These are phyloP conservation scores for Backusella luteola DNA, from an alignment of 192 early-diverging fungal species.

Conservation along the genomic window DNA sequence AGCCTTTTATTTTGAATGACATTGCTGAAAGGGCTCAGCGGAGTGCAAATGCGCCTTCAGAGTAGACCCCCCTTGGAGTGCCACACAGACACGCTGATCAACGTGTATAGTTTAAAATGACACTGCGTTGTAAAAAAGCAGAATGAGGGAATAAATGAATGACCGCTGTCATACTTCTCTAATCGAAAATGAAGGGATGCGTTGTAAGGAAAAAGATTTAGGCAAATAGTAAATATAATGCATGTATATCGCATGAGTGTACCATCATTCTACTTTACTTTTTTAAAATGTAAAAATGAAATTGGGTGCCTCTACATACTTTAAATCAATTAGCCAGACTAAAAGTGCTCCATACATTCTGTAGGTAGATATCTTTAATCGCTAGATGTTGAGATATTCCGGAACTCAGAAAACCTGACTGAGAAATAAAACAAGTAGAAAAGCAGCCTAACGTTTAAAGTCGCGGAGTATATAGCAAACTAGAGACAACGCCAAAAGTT, in stretches of 20 bases:
- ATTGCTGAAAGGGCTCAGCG: neutral
- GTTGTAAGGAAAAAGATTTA: neutral
- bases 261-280: neutral
- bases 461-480: neutral
- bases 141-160: neutral
- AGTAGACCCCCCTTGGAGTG: neutral
- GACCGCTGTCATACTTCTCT: neutral
- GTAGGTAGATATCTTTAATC: neutral
- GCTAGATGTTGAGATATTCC: neutral
- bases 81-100: neutral
- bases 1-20: neutral
- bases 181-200: neutral
- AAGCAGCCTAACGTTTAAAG: neutral
- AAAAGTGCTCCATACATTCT: neutral
- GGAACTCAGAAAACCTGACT: neutral
- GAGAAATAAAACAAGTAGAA: neutral
- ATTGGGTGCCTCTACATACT: neutral
- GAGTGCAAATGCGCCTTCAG: neutral
- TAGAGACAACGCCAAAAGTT: neutral
- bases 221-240: neutral
- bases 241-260: neutral
- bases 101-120: neutral
- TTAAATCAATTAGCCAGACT: neutral
- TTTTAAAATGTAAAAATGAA: neutral
- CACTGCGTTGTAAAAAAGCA: neutral